These are phyloP conservation scores for Phragmites australis DNA, from an alignment of 176 grass and related monocot genomes.

Conservation along the genomic window DNA sequence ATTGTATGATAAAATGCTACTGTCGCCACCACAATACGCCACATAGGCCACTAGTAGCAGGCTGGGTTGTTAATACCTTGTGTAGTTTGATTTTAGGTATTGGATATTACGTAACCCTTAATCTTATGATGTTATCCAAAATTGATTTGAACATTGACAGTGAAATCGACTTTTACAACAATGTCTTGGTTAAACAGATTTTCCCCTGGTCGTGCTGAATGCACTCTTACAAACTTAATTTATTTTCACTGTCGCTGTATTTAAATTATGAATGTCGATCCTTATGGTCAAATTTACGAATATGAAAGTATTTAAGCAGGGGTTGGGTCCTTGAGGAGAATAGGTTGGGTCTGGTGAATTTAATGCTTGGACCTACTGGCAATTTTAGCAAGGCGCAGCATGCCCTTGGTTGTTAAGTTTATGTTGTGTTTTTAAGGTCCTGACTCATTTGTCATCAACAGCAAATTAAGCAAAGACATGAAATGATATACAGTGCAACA, in stretches of 20 bases:
- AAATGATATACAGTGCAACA: not conserved
- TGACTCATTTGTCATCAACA: not conserved
- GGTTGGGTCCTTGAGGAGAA: not conserved
- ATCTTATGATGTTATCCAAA: not conserved
- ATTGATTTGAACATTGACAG: not conserved
- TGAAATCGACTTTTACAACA: constrained; percentile 1
- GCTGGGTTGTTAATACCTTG: not conserved
- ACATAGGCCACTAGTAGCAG: not conserved
- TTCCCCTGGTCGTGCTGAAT: not conserved
- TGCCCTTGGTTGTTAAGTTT: not conserved
- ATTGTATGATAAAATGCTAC: not conserved
- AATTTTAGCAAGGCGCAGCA: constrained; percentile 9
- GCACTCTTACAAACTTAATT: not conserved
- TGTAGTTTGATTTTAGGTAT: not conserved
- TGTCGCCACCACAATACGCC: not conserved
- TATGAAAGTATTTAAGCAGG: not conserved
- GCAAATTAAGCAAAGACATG: not conserved
- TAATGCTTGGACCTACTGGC: not conserved
- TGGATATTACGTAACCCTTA: not conserved
- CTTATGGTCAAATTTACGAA: not conserved
- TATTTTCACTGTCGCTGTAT: not conserved
- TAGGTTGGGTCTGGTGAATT: not conserved
- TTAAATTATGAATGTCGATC: not conserved
- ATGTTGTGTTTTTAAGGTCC: not conserved
- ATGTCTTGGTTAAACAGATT: not conserved